Percentiles rank a stretch among this genome's conserved stretches.
These are phyloP conservation scores for Candida khao-thaluensis DNA, from an alignment of 805 yeast genomes.

Conservation along the genomic window DNA sequence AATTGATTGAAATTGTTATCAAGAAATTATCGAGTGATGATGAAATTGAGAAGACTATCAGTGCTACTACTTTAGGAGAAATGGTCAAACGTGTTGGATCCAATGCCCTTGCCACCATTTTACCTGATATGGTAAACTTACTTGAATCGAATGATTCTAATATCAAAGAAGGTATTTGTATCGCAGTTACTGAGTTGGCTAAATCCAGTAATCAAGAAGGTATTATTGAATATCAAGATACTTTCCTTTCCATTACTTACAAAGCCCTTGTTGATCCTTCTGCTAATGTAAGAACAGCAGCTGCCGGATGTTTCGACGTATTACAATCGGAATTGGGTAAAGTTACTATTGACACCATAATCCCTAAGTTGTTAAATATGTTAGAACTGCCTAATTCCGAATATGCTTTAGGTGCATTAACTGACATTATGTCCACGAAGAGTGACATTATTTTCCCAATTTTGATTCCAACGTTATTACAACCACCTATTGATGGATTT, in stretches of 20 bases:
- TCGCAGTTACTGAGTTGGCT: constrained; percentile 84
- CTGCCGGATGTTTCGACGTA: constrained; percentile 87
- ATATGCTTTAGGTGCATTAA: constrained; percentile 80
- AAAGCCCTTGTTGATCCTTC: constrained; percentile 75
- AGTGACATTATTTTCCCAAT: constrained; percentile 93
- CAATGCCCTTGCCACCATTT: constrained; percentile 74
- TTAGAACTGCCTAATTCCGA: constrained; percentile 59
- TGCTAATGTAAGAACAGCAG: constrained; percentile 78
- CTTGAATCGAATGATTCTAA: constrained; percentile 53
- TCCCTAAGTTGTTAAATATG: constrained; percentile 74
- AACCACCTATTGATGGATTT: constrained; percentile 77
- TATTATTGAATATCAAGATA: constrained; percentile 61
- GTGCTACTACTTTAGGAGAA: constrained; percentile 93
- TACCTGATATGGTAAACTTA: constrained; percentile 80
- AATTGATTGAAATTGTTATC: constrained; percentile 76
- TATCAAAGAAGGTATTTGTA: constrained; percentile 87
- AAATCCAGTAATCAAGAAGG: constrained; percentile 66
- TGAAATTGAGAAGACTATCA: constrained; percentile 75
- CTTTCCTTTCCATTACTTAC: constrained; percentile 72
- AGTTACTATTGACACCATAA: constrained; percentile 80
- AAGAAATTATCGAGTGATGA: constrained; percentile 81
- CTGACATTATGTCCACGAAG: constrained; percentile 88
- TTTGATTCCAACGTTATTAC: constrained; percentile 77
- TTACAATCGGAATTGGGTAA: constrained; percentile 82
- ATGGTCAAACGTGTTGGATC: constrained; percentile 92